Base-by-base conservation (phyloP, 208 protist species). In the Kentomonas sorsogonicus region DNA sequence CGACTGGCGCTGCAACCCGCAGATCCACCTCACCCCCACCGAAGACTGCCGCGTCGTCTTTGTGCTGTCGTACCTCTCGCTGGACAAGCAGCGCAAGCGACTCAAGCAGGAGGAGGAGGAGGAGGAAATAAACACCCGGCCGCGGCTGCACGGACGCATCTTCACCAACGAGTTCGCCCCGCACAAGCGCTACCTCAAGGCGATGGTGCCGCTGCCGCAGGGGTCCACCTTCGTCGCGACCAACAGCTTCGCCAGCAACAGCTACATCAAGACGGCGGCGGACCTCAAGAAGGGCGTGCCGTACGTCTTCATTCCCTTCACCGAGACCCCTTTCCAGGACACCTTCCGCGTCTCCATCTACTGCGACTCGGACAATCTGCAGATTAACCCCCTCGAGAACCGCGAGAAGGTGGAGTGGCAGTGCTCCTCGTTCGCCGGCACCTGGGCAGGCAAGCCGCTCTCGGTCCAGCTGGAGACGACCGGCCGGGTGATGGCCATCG, bases 281-380 rank as follows among this genome's bases (percentile, higher is more conserved):
- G 66, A 33, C 26, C 71, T 95, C 15, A 60, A 79, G 30, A 71
- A 68, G 34, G 78, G 74, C n/a, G 71, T 63, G 50, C 59, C 72
- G 26, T 95, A 93, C 67, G 79, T 86, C 20, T 95, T 87, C 59
- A 86, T 95, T 53, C 89, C 89, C 43, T 93, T 95, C 69, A 93
- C 89, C 29, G 83, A 93, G 56, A 62, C 51, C 10, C 89, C 89
- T 0, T 85, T 64, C 50, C 60, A 85, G 40, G 89, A 93, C 69
- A 76, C 66, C 30, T 95, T 79, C 60, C 69, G 83, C 38, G 75
- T 91, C 38, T 87, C 78, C 39, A 77, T 93, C n/a, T 95, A 92
- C 70, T 91, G 82, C 66, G 89, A 95, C 51, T 83, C 74, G 1
- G 82, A 91, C 58, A 75, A 91, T 31, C 65, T 93, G 22, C 57